phyloP scores from a whole-genome alignment of 202 grass and related monocot species.

The Eragrostis tef region DNA sequence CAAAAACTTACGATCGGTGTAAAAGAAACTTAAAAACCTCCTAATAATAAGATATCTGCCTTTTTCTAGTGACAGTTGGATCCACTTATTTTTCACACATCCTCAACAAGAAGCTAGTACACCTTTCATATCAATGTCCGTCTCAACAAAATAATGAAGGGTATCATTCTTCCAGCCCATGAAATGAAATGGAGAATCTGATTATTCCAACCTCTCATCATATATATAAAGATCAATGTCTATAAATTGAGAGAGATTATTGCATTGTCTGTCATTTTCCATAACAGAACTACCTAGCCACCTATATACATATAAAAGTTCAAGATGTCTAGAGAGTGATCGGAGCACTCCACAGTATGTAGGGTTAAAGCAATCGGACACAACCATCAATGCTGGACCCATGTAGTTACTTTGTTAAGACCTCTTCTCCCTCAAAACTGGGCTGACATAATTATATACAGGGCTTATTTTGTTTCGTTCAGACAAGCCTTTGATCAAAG shows the following conservation, averaged over 20 bases:
- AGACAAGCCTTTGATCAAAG: too few species aligned
- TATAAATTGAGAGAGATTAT: neutral
- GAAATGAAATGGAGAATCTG: neutral
- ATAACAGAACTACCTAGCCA: too few species aligned
- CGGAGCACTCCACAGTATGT: too few species aligned
- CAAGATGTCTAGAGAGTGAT: too few species aligned
- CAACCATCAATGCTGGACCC: too few species aligned
- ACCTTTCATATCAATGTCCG: neutral
- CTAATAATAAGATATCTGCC: neutral
- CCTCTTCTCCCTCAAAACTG: too few species aligned
- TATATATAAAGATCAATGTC: neutral
- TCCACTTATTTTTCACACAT: neutral
- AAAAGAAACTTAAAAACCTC: neutral
- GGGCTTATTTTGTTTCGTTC: too few species aligned
- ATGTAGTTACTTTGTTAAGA: too few species aligned
- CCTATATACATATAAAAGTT: too few species aligned
- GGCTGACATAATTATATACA: too few species aligned
- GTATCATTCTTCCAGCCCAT: neutral
- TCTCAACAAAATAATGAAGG: neutral
- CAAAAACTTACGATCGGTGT: neutral
- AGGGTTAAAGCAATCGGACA: too few species aligned
- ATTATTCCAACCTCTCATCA: neutral
- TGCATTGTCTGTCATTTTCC: too few species aligned
- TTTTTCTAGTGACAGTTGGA: neutral
- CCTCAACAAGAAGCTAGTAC: conserved; percentile 1